Conservation (phyloP, 768 basidiomycete genomes). For the Suillus weaverae region DNA sequence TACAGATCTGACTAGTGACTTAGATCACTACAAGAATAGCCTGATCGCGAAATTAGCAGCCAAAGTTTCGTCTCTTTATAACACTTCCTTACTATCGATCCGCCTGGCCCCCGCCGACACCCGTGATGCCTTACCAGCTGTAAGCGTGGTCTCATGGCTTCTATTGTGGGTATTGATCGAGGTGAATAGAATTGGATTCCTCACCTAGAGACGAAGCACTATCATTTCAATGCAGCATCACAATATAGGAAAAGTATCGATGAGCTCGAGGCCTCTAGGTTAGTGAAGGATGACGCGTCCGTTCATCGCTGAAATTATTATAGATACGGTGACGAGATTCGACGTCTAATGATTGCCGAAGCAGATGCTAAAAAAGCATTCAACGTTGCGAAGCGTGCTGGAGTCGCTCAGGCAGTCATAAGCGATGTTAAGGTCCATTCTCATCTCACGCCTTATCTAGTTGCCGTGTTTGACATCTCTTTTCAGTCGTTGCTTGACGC, state of each 20-base stretch:
- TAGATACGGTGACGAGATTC: slow-evolving; percentile 89
- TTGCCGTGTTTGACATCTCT: background rate
- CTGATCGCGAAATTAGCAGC: slow-evolving; percentile 82
- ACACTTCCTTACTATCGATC: slow-evolving; percentile 44
- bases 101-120: slow-evolving; percentile 45
- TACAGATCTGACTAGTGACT: background rate
- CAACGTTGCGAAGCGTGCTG: slow-evolving; percentile 61
- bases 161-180: slow-evolving; percentile 12
- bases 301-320: background rate
- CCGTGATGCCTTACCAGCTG: slow-evolving; percentile 53
- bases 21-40: slow-evolving; percentile 76
- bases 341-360: slow-evolving; percentile 70
- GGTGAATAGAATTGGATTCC: slow-evolving; percentile 61
- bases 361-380: slow-evolving; percentile 67
- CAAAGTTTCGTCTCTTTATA: slow-evolving; percentile 71
- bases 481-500: slow-evolving; percentile 73
- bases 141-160: slow-evolving; percentile 31
- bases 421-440: slow-evolving; percentile 74
- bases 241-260: slow-evolving; percentile 88
- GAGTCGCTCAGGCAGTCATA: slow-evolving; percentile 61
- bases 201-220: slow-evolving; percentile 78
- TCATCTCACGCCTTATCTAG: background rate
- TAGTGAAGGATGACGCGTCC: slow-evolving; percentile 16
- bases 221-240: slow-evolving; percentile 88
- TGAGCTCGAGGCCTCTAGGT: slow-evolving; percentile 79